Base-by-base conservation (phyloP, 2,329 filamentous ascomycete genomes). In the Moelleriella libera region DNA sequence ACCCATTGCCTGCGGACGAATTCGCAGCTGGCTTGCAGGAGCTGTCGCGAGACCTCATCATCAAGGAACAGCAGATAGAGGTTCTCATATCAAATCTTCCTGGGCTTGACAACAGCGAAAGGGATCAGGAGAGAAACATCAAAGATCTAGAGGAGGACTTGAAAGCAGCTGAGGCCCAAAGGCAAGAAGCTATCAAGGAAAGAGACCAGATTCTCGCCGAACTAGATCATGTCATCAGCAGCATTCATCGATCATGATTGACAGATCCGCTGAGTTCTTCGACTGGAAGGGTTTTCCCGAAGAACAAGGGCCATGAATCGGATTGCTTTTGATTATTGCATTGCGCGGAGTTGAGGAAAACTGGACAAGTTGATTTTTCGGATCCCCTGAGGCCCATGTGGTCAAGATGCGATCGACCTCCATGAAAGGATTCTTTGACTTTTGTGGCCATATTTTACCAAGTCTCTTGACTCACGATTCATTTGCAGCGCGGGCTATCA, bases 51-150 rank as follows among this genome's bases (percentile, higher is more conserved):
- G 86, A 90, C 60, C 70, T 92, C 30, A 81, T 90, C 49, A 63
- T 85, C 49, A 88, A 89, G 58, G 83, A 88, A 57, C 85, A 89
- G 66, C 84, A 90, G 66, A 88, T 92, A 51, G 86, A 92, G 62
- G 71, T 78, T 43, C 68, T 92, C 44, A 85, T 90, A 49, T 83
- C 80, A 12, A 77, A 75, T 28, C 70, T 94, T 2, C 87, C 87
- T 0, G 87, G 87, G 0, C 68, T 92, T 28, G 83, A 87, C 43
- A 85, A 82, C 52, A 90, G 83, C 57, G 84, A 90, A 61, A 71
- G 76, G 52, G 83, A 88, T 57, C 87, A 94, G 63, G 75, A 85
- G 59, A 71, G 75, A 53, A 75, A 76, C 49, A 80, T 85, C 49
- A 73, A 69, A 54, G 78, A 80, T 50, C 63, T 85, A 28, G 80